Base-by-base conservation (phyloP, 2,329 filamentous ascomycete species). In the Aspergillus sp. region DNA sequence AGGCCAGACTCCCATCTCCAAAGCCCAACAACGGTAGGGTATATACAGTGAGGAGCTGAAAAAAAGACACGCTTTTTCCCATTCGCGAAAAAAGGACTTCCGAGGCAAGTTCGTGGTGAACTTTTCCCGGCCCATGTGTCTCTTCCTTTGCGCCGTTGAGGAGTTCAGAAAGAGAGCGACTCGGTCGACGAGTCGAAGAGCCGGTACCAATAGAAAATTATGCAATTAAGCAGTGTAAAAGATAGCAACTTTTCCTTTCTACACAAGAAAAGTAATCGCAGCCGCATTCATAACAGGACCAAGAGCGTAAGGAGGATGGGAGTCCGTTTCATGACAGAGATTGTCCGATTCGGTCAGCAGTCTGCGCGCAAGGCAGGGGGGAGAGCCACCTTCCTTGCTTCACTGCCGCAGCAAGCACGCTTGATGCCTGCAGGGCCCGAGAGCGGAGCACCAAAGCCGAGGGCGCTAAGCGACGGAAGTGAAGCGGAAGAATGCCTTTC, bases 341-440 rank as follows among this genome's bases (percentile, higher is more conserved):
- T 55, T 48, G 65, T 50, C 66, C 50, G 34, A 7, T 53, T 64
- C 67, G 30, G 69, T 71, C 66, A 73, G 52, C 69, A 73, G 22
- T 76, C 71, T 30, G 70, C 69, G 38, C 74, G 74, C 56, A 76
- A 61, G 48, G 65, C 67, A n/a, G 74, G 72, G 60, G 74, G 72
- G 19, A 76, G 60, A n/a, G 74, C 74, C 54, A 77, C 61, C 66
- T 76, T 75, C 54, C 69, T 66, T 45, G 74, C 73, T 67, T 79
- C 76, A 51, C 71, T 76, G 43, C 75, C 77, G 58, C 77, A 78
- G 68, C 77, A 79, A 38, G 76, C 74, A 51, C 77, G 76, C 65
- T 79, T 79, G 72, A 76, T 75, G 50, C 76, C 74, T 9, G 69
- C 72, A 3, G 72, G 71, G n/a, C 72, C 71, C 46, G 76, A 73